Base-by-base conservation (phyloP, 2,329 filamentous ascomycete genomes). In the Pseudogymnoascus sp. region DNA sequence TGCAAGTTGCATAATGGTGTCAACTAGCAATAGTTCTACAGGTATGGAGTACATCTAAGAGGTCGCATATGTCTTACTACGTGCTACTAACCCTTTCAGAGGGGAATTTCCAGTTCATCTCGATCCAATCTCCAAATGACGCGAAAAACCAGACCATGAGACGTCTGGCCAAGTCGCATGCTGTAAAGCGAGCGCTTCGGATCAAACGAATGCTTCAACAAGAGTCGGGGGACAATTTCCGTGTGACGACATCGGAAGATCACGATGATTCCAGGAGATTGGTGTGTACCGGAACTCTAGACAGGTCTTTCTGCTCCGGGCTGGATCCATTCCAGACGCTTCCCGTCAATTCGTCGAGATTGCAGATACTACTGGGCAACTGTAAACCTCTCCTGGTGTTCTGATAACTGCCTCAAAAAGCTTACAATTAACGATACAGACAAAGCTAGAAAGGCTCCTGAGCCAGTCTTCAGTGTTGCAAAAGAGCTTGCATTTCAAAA, bases 401-500 rank as follows among this genome's bases (percentile, higher is more conserved):
- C 42, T 62, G 11, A 63, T 23, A 67, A 62, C 26, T 60, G 12
- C 12, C 47, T 29, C 2, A 34, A 7, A 62, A 14, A 51, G 31
- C 65, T 67, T 62, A 67, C 34, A 62, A 23, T 11, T 29, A 64
- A 65, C 36, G 23, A 7, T 16, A 8, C 5, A 75, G 71, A 69
- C 11, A 70, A 71, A 36, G 67, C 69, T 4, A 64, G 65, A 1
- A 66, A 70, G 47, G 68, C 70, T n/a, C 45, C 70, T 0, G 73
- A 77, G 45, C 75, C 76, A 10, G 70, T 77, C 0, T 76, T 78
- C 7, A 78, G 72, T 16, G 63, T 77, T 26, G 65, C 68, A 0
- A 72, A 78, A 5, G 71, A 75, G n/a, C 69, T 75, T 42, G 70
- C 69, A 1, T 70, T 78, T n/a, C 74, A 75, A 16, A 76, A 72